Base-by-base conservation (phyloP, 2,329 filamentous ascomycete genomes). In the Colletotrichum chrysophilum region DNA sequence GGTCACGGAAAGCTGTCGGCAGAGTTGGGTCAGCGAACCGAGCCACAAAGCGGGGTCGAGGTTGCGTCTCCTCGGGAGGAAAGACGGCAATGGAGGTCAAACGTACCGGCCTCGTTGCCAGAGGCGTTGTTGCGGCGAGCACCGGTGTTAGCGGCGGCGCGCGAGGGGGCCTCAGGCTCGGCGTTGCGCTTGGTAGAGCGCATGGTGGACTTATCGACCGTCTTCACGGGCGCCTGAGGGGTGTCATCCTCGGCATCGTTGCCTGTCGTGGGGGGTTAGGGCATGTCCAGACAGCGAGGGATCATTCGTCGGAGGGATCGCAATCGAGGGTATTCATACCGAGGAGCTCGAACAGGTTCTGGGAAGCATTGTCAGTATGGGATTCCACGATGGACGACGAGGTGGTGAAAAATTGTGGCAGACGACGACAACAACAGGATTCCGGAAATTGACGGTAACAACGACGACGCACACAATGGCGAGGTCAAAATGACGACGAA, bases 291-390 rank as follows among this genome's bases (percentile, higher is more conserved):
- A 73, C 56, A 64, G 34, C 61, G 61, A 32, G 67, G 28, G 66
- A 65, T 30, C 81, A n/a, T 66, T 70, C 55, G 71, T 75, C 66
- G 66, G 43, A 52, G 43, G 76, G 75, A 76, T 78, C 73, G 79
- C 76, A 71, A 76, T 79, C 77, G 78, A 67, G 78, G 79, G 78
- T 78, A 80, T 84, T 52, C 87, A 84, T 98, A 98, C 97, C 96
- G 92, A 99, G 95, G 90, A 98, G 94, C 92, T 97, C 96, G 92
- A 95, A 98, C 85, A 95, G 93, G 92, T 99, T 99, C 97, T 98
- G 55, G 52, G 34, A 61, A 36, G 26, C 4, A 36, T 75, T 74
- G 64, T 76, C 13, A 76, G 74, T 66, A 21, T 13, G 36, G 18
- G n/a, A 13, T 61, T 18, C 28, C 4, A 6, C 48, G 34, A 16